Percentiles rank a stretch among this genome's conserved stretches.
Evolutionary conservation across 352 stramenopile species (phyloP).

Genomic region (Globisporangium recalcitrans): DNA sequence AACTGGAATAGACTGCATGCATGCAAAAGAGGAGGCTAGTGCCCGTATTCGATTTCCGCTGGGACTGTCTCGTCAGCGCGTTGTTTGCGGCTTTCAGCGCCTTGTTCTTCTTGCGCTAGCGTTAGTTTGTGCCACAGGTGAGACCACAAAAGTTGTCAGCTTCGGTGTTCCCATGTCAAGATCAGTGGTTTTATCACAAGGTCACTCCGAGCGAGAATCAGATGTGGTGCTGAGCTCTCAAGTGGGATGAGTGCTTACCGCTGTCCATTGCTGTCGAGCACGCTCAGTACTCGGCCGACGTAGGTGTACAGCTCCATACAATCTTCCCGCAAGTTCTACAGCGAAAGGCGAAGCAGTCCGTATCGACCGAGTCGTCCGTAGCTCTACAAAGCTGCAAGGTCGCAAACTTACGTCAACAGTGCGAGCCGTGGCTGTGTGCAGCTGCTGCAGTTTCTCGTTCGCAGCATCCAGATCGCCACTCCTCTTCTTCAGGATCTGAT

Average conservation of each 20-base stretch:
- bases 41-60: conserved; percentile 17
- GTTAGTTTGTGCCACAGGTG: neutral
- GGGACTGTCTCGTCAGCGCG: conserved; percentile 30
- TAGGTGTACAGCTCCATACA: conserved; percentile 69
- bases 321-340: conserved; percentile 57
- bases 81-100: conserved; percentile 35
- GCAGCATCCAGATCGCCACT: conserved; percentile 29
- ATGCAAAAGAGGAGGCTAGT: conserved; percentile 4
- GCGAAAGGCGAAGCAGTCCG: neutral
- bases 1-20: conserved; percentile 2
- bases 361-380: too few species aligned
- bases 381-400: too few species aligned
- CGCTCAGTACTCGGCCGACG: conserved; percentile 32
- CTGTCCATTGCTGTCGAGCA: conserved; percentile 16
- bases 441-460: conserved; percentile 33
- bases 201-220: neutral
- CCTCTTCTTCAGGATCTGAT: conserved; percentile 57
- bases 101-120: conserved; percentile 42
- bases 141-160: neutral
- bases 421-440: conserved; percentile 27
- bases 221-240: neutral
- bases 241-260: conserved; percentile 15
- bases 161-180: too few species aligned
- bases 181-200: neutral
- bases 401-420: conserved; percentile 45